A percentile compares a stretch with the other conserved stretches of the same genome.
These are phyloP conservation scores for Linderniella brevidens DNA, from an alignment of 257 asterid species.

Conservation along the genomic window DNA sequence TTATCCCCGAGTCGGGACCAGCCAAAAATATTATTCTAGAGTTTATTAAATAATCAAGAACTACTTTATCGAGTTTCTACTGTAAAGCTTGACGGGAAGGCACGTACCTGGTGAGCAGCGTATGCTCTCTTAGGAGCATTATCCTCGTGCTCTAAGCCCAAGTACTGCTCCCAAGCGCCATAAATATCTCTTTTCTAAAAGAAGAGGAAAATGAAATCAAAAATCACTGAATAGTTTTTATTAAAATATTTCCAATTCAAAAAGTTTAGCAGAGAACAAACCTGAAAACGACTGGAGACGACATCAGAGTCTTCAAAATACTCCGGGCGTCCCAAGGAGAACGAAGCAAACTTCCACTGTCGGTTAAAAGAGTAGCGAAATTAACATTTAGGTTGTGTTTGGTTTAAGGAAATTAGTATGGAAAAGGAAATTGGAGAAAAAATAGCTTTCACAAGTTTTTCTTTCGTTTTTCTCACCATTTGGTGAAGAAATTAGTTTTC, in stretches of 20 bases:
- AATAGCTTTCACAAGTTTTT: no score
- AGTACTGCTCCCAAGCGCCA: conserved; percentile 98
- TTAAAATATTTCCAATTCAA: background rate
- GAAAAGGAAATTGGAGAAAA: no score
- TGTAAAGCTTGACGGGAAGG: background rate
- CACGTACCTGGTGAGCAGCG: conserved; percentile 43
- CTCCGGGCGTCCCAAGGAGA: conserved; percentile 59
- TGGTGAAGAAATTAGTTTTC: no score
- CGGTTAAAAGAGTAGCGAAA: conserved; percentile 5
- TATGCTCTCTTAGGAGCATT: conserved; percentile 69
- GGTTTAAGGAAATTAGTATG: no score
- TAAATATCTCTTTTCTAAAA: conserved; percentile 77
- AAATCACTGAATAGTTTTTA: background rate
- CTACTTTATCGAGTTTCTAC: no score
- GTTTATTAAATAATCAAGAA: no score
- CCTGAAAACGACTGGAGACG: conserved; percentile 66
- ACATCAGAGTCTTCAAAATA: conserved; percentile 58
- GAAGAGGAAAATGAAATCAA: conserved; percentile 8
- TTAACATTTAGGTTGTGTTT: no score
- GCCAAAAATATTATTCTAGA: no score
- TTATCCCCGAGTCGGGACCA: no score
- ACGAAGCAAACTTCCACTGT: conserved; percentile 67
- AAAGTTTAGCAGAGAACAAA: conserved; percentile 7
- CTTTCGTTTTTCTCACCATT: no score
- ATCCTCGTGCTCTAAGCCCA: conserved; percentile 91